These are phyloP conservation scores for Scopulariopsis brevicaulis DNA, from an alignment of 2,329 filamentous ascomycete genomes.

Conservation along the genomic window DNA sequence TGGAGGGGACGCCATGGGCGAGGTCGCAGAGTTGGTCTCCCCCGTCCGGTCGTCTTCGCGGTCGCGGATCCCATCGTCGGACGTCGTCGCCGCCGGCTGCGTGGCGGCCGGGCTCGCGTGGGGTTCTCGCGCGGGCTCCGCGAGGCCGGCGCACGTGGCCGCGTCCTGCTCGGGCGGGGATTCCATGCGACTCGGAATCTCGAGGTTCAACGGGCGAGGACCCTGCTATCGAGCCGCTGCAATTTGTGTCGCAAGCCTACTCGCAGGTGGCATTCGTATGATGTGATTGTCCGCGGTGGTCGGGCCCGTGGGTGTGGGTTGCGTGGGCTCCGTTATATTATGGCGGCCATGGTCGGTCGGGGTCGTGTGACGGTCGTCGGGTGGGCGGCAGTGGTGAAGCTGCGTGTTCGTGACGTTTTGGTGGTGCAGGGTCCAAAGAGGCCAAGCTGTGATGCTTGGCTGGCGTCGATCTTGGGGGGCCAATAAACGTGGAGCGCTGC, in stretches of 20 bases:
- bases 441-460: not conserved
- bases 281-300: not conserved
- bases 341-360: not conserved
- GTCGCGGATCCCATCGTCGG: not conserved
- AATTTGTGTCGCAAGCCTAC: too few species aligned
- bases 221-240: not conserved
- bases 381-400: not conserved
- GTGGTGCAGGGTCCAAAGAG: not conserved
- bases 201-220: not conserved
- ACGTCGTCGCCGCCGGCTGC: not conserved
- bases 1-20: not conserved
- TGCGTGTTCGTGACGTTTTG: not conserved
- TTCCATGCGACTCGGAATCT: not conserved
- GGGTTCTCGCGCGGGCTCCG: not conserved
- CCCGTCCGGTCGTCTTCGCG: not conserved
- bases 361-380: not conserved
- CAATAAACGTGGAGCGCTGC: not conserved
- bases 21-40: not conserved
- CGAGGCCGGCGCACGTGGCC: not conserved
- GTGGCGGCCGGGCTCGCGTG: not conserved
- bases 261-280: too few species aligned
- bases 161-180: not conserved
- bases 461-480: not conserved
- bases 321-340: not conserved
- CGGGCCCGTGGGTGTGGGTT: not conserved